phyloP scores from a whole-genome alignment of 2,329 filamentous ascomycete genomes.

The Talaromyces pinophilus region DNA sequence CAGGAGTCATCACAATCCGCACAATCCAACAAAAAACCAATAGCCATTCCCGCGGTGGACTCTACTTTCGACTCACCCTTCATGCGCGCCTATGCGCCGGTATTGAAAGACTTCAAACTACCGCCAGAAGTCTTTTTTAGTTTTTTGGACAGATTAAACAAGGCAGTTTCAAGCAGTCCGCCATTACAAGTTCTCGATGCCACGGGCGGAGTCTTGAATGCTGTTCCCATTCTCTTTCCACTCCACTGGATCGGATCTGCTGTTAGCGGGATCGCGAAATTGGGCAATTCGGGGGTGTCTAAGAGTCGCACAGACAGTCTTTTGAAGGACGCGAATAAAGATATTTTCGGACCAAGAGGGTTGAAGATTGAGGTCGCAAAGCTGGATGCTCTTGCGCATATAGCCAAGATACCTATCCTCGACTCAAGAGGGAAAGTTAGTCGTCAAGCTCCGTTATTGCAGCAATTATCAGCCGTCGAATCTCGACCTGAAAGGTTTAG shows the following conservation, averaged over 20 bases:
- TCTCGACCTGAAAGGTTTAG: background rate
- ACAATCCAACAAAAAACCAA: background rate
- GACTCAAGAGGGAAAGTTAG: slow-evolving; percentile 30
- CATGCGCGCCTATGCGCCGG: slow-evolving; percentile 15
- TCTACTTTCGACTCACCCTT: slow-evolving; percentile 15
- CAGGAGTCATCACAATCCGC: background rate
- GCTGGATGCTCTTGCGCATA: slow-evolving; percentile 31
- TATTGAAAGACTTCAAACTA: slow-evolving; percentile 16
- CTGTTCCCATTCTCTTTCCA: slow-evolving; percentile 30
- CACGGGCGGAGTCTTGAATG: slow-evolving; percentile 30
- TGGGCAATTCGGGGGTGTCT: slow-evolving; percentile 28
- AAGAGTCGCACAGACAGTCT: slow-evolving; percentile 30
- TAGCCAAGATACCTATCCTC: slow-evolving; percentile 32
- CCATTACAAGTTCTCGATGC: slow-evolving; percentile 32
- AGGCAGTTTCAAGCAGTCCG: slow-evolving; percentile 29
- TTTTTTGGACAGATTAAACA: slow-evolving; percentile 34
- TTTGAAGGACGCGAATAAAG: slow-evolving; percentile 30
- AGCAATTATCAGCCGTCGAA: slow-evolving; percentile 6
- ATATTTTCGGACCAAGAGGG: slow-evolving; percentile 31
- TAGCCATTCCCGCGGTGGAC: slow-evolving; percentile 19
- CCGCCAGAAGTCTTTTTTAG: slow-evolving; percentile 25
- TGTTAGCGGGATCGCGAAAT: slow-evolving; percentile 30
- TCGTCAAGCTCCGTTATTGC: slow-evolving; percentile 25
- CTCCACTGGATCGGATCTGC: slow-evolving; percentile 30
- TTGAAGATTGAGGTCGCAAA: slow-evolving; percentile 33